Percentiles rank a stretch among this genome's conserved stretches.
Evolutionary conservation across 306 rosid species (phyloP).

Genomic region (Trifolium dubium): DNA sequence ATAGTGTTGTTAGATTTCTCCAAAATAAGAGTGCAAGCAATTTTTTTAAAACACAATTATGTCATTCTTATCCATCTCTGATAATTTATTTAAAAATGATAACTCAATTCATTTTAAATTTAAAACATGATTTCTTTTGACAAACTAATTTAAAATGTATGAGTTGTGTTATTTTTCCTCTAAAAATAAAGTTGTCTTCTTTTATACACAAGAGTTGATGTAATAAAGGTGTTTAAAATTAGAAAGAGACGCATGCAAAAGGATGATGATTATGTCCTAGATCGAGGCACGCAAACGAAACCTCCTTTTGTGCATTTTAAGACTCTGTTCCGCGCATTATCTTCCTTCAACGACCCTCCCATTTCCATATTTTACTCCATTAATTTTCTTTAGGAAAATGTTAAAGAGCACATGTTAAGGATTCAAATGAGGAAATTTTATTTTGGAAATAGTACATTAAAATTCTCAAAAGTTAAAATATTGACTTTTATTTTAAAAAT

Average conservation of each 20-base stretch:
- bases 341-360: constrained; percentile 44
- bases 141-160: not conserved
- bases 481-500: too few relatives aligned
- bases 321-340: constrained; percentile 57
- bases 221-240: constrained; percentile 40
- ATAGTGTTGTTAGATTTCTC: too few relatives aligned
- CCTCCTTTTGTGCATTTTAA: constrained; percentile 62
- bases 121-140: not conserved
- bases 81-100: not conserved
- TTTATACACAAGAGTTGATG: constrained; percentile 4
- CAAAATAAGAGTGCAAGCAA: too few relatives aligned
- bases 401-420: too few relatives aligned
- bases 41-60: not conserved
- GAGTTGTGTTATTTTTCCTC: not conserved
- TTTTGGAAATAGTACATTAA: too few relatives aligned
- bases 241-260: constrained; percentile 85
- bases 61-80: not conserved
- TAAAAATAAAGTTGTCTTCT: constrained; percentile 2
- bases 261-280: constrained; percentile 83
- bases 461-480: too few relatives aligned
- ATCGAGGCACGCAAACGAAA: constrained; percentile 53
- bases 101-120: not conserved
- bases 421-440: too few relatives aligned
- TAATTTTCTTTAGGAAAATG: too few relatives aligned
- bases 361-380: not conserved